These are phyloP conservation scores for Allomyces javanicus DNA, from an alignment of 192 early-diverging fungal genomes.

Conservation along the genomic window DNA sequence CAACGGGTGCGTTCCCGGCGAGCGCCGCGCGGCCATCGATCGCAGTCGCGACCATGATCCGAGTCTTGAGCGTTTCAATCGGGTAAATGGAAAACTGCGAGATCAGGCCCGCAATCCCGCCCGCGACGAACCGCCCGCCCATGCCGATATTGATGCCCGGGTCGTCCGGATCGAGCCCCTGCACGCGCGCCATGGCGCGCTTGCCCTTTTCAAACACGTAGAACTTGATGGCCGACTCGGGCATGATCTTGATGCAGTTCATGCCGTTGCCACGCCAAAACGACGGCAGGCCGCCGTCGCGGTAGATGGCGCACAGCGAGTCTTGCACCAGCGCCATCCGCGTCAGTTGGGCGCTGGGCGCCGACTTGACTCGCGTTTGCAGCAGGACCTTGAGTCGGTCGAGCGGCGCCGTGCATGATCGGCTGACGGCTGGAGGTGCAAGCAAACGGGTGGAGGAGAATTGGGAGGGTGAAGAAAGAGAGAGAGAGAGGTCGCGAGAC, in stretches of 20 bases:
- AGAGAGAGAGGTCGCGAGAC: too few relatives aligned
- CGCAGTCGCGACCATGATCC: constrained; percentile 42
- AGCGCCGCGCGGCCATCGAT: background rate
- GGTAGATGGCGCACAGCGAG: constrained; percentile 20
- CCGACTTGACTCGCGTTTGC: background rate
- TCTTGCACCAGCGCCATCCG: too few relatives aligned
- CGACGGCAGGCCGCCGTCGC: constrained; percentile 38
- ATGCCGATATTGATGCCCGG: constrained; percentile 19
- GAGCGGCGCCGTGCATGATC: background rate
- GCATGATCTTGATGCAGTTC: constrained; percentile 57
- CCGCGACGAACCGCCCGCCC: constrained; percentile 40
- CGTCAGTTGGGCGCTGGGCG: too few relatives aligned
- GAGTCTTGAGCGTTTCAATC: constrained; percentile 52
- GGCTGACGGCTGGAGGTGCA: background rate
- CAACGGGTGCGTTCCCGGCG: background rate
- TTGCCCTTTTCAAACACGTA: constrained; percentile 48
- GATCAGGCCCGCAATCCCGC: constrained; percentile 48
- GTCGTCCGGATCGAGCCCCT: constrained; percentile 14
- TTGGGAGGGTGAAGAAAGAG: too few relatives aligned
- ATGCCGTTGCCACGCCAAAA: constrained; percentile 61
- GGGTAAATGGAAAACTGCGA: constrained; percentile 58
- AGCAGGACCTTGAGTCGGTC: background rate
- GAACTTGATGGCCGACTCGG: constrained; percentile 58
- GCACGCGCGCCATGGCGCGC: constrained; percentile 15
- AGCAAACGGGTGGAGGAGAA: too few relatives aligned